Base-by-base conservation (phyloP, 164 flowering plant species). In the Piper betle region DNA sequence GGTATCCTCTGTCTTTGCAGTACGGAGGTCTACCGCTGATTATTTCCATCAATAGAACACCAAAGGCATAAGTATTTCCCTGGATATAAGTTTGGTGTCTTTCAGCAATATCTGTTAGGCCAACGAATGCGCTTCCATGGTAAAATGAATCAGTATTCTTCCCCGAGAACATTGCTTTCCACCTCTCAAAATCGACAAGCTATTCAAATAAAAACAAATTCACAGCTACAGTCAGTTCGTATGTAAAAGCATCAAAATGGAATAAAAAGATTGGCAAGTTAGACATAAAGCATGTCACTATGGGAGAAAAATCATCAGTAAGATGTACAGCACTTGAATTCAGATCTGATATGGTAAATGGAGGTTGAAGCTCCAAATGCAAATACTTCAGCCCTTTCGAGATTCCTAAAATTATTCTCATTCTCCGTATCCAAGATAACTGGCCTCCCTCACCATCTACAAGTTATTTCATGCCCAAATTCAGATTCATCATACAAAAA, bases 101-200 rank as follows among this genome's bases (percentile, higher is more conserved):
- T 69, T 86, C 92, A 20, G 86, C 19, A n/a, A 84, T 72, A 71
- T 75, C 78, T 19, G 92, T 83, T 61, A 84, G 80, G 62, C 78
- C 69, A 65, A 84, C 79, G 52, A 76, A 68, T 0, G 79, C 72
- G 58, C 81, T 82, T 61, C 84, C 81, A 64, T 66, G 79, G 57
- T 71, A 64, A 4, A 85, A 71, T 37, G 81, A 72, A 58, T 86
- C 82, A 0, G 85, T 73, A 72, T 81, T 84, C 79, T 85, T 89
- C 60, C 82, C 87, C 58, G 96, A 85, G 57, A 83, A 78, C 63
- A 89, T 77, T 5, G 82, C 71, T 79, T 85, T 92, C 98, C 96
- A 92, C 64, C 91, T 75, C 69, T 89, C 93, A 73, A 92, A 92
- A 69, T 92, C 95, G 68, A 89, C 87, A 64, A 92, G 80, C 98